phyloP scores from a whole-genome alignment of 2,329 filamentous ascomycete genomes.

The Fusarium sp. region DNA sequence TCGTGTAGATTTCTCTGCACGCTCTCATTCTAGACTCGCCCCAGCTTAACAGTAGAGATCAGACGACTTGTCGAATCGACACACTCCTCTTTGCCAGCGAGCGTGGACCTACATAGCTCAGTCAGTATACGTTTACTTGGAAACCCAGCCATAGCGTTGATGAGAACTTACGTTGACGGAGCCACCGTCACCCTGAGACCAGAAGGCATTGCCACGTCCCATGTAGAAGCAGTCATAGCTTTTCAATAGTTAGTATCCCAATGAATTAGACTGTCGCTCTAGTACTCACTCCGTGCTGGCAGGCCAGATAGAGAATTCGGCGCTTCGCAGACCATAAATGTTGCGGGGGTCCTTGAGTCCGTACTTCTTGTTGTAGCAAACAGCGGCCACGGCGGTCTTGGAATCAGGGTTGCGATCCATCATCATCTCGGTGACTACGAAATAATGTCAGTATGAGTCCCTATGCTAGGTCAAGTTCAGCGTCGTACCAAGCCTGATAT shows the following conservation, averaged over 20 bases:
- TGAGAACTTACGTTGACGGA: neutral
- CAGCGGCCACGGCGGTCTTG: neutral
- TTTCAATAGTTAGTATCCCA: neutral
- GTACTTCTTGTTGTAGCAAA: neutral
- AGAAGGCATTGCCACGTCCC: neutral
- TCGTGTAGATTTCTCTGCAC: neutral
- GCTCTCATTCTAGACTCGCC: neutral
- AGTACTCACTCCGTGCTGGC: neutral
- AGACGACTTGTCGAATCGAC: neutral
- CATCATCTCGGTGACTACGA: neutral
- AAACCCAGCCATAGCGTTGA: neutral
- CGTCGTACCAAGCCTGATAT: neutral
- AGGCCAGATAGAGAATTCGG: neutral
- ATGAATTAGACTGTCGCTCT: neutral
- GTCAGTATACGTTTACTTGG: neutral
- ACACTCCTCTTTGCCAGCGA: neutral
- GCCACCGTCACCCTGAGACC: neutral
- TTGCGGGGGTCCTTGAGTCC: neutral
- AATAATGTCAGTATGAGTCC: neutral
- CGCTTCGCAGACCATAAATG: neutral
- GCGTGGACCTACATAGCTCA: neutral
- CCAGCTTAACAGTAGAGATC: neutral
- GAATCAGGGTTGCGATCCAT: neutral
- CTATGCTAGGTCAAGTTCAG: neutral
- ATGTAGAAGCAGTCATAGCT: neutral